Evolutionary conservation across 1,284 basidiomycete genomes (phyloP).

Genomic region (Takashimella tepidaria): DNA sequence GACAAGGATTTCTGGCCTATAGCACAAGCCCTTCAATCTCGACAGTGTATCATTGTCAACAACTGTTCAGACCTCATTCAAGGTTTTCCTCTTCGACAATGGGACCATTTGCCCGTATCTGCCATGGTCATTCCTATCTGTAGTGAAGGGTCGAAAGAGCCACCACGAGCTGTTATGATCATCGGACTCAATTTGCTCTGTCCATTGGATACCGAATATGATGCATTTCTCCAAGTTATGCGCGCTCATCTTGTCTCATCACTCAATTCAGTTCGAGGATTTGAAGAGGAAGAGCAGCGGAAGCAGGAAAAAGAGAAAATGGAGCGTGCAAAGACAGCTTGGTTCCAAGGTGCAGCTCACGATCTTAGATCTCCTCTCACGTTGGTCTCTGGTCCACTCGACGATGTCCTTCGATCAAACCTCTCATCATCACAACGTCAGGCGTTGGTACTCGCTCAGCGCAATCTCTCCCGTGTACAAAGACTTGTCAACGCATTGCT

Average conservation of each 20-base stretch:
- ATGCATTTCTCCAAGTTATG: slow-evolving; percentile 34
- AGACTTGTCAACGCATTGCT: slow-evolving; percentile 44
- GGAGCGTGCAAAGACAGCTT: slow-evolving; percentile 44
- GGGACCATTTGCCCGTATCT: slow-evolving; percentile 41
- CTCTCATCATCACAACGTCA: slow-evolving; percentile 22
- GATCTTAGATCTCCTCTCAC: slow-evolving; percentile 46
- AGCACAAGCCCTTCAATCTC: slow-evolving; percentile 31
- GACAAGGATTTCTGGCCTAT: slow-evolving; percentile 35
- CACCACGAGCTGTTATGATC: slow-evolving; percentile 45
- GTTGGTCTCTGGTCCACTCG: slow-evolving; percentile 34
- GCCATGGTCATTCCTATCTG: slow-evolving; percentile 47
- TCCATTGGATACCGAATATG: slow-evolving; percentile 41
- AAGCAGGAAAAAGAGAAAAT: slow-evolving; percentile 44
- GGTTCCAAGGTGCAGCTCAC: slow-evolving; percentile 46
- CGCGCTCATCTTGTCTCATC: slow-evolving; percentile 34
- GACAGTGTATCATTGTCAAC: slow-evolving; percentile 42
- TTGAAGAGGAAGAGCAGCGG: slow-evolving; percentile 37
- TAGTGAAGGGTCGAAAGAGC: slow-evolving; percentile 30
- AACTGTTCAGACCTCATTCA: slow-evolving; percentile 34
- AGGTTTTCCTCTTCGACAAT: slow-evolving; percentile 39
- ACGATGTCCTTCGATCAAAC: slow-evolving; percentile 30
- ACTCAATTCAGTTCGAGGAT: slow-evolving; percentile 35
- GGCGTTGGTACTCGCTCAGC: slow-evolving; percentile 32
- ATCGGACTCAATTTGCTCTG: slow-evolving; percentile 46
- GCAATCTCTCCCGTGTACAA: slow-evolving; percentile 37